A percentile compares a stretch with the other conserved stretches of the same genome.
Evolutionary conservation across 805 yeast genomes (phyloP).

Genomic region (Ogataea salicorniae): DNA sequence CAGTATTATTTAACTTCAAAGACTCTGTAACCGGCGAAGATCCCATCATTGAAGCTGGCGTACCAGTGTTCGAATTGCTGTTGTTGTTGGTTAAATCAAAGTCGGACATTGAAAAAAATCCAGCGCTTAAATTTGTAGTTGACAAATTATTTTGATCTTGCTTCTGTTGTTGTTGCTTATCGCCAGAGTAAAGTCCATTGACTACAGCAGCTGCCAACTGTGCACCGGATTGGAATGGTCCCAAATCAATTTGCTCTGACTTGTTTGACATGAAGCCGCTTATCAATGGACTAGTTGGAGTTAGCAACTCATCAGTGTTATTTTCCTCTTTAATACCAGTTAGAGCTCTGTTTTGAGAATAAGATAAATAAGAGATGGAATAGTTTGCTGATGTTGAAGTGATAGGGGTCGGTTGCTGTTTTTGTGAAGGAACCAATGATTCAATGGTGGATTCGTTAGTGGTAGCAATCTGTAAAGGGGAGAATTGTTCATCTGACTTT

Average conservation of each 20-base stretch:
- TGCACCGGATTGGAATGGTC: slow-evolving; percentile 29
- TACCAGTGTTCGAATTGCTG: background rate
- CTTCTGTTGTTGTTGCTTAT: background rate
- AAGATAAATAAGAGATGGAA: background rate
- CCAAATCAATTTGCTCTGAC: slow-evolving; percentile 16
- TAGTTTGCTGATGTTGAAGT: background rate
- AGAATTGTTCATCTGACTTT: slow-evolving; percentile 18
- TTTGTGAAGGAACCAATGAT: background rate
- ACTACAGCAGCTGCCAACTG: slow-evolving; percentile 27
- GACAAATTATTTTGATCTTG: background rate
- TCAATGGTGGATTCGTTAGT: slow-evolving; percentile 9
- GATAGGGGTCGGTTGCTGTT: background rate
- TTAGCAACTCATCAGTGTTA: slow-evolving; percentile 8
- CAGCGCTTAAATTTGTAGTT: background rate
- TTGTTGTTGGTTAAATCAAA: slow-evolving; percentile 17
- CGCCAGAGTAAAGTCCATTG: slow-evolving; percentile 16
- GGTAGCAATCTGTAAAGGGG: slow-evolving; percentile 13
- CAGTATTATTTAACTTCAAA: background rate
- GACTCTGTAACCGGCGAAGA: slow-evolving; percentile 9
- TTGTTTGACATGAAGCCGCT: slow-evolving; percentile 1
- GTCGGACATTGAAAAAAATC: slow-evolving; percentile 25
- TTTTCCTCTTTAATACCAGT: slow-evolving; percentile 22
- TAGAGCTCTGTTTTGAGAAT: background rate
- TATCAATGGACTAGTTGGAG: slow-evolving; percentile 12
- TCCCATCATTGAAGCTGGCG: slow-evolving; percentile 15